A percentile compares a stretch with the other conserved stretches of the same genome.
Conservation (phyloP, 139 green algal genomes). For the Eudorina sp. region DNA sequence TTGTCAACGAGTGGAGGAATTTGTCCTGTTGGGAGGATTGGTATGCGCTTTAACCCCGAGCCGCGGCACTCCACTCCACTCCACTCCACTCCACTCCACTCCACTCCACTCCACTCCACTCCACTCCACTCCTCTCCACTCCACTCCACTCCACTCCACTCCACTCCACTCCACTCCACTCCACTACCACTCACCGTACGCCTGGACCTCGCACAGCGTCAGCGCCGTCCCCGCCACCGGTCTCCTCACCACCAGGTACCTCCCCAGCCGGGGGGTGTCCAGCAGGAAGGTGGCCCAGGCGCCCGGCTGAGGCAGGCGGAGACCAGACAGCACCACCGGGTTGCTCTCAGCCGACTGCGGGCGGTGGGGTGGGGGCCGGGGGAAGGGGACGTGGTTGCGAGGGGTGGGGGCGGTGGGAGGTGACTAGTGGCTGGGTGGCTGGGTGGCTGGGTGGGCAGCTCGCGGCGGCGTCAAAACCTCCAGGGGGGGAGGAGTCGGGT, state of each 20-base stretch:
- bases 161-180: background rate
- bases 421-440: background rate
- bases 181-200: constrained; percentile 9
- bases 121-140: background rate
- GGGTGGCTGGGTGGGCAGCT: too few relatives aligned
- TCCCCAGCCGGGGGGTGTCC: background rate
- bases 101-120: too few relatives aligned
- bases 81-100: too few relatives aligned
- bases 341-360: background rate
- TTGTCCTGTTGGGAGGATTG: too few relatives aligned
- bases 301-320: background rate
- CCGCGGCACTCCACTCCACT: too few relatives aligned
- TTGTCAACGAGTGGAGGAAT: too few relatives aligned
- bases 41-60: too few relatives aligned
- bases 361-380: background rate
- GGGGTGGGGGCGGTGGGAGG: too few relatives aligned
- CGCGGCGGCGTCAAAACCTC: too few relatives aligned
- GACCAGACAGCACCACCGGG: constrained; percentile 10
- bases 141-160: background rate
- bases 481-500: too few relatives aligned
- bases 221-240: background rate
- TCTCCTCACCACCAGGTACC: constrained; percentile 23
- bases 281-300: constrained; percentile 20
- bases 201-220: constrained; percentile 12
- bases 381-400: background rate